Conservation (phyloP, 2,329 filamentous ascomycete genomes). For the Trichoderma sp. region DNA sequence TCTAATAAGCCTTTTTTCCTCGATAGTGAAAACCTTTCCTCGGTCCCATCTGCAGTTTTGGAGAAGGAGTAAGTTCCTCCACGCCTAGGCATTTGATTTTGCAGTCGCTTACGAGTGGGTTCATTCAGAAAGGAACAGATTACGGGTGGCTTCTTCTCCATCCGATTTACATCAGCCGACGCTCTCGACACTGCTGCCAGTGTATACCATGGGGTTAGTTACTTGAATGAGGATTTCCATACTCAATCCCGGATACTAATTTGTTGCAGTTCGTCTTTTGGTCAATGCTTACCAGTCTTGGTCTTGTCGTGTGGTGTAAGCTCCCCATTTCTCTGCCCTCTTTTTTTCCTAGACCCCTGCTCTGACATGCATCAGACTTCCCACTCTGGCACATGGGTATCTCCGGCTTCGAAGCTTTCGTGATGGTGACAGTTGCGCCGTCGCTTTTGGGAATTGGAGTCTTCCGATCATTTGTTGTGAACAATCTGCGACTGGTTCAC, state of each 20-base stretch:
- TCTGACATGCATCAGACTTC: constrained; percentile 61
- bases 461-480: constrained; percentile 64
- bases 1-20: constrained; percentile 45
- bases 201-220: constrained; percentile 81
- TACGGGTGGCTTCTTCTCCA: constrained; percentile 65
- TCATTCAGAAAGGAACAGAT: constrained; percentile 68
- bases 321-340: not conserved
- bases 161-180: constrained; percentile 69
- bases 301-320: constrained; percentile 90
- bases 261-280: constrained; percentile 78
- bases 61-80: constrained; percentile 69
- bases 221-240: not conserved
- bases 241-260: not conserved
- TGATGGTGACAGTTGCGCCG: constrained; percentile 81
- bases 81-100: not conserved
- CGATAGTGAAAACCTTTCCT: constrained; percentile 48
- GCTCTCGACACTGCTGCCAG: constrained; percentile 80
- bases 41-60: constrained; percentile 47
- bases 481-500: constrained; percentile 69
- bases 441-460: constrained; percentile 70
- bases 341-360: not conserved
- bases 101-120: constrained; percentile 24
- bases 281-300: constrained; percentile 88
- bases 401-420: constrained; percentile 87
- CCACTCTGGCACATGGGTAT: constrained; percentile 99